Conservation (phyloP, 1,284 basidiomycete species). For the Psilocybe mexicana region DNA sequence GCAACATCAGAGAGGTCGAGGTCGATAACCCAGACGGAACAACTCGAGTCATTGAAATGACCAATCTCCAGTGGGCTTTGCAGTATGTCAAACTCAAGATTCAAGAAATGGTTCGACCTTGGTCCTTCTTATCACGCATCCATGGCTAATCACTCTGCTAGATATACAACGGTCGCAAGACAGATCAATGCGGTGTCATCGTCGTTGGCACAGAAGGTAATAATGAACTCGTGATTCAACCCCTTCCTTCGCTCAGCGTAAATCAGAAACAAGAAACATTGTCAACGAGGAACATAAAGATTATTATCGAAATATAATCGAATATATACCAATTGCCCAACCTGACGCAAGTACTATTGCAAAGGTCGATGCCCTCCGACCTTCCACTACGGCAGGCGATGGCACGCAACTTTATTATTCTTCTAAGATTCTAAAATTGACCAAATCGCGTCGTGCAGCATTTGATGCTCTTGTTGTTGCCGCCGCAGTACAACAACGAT, state of each 20-base stretch:
- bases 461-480: slow-evolving; percentile 87
- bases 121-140: neutral
- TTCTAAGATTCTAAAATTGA: neutral
- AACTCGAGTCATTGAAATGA: slow-evolving; percentile 54
- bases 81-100: slow-evolving; percentile 88
- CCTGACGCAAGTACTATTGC: slow-evolving; percentile 78
- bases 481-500: slow-evolving; percentile 71
- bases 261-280: slow-evolving; percentile 72
- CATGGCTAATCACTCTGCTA: slow-evolving; percentile 31
- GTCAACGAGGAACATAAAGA: slow-evolving; percentile 56
- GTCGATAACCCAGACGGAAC: slow-evolving; percentile 58
- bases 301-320: slow-evolving; percentile 76
- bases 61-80: slow-evolving; percentile 79
- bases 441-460: slow-evolving; percentile 45
- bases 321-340: slow-evolving; percentile 77
- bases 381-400: slow-evolving; percentile 66
- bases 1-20: slow-evolving; percentile 54
- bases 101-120: slow-evolving; percentile 74
- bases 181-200: slow-evolving; percentile 87
- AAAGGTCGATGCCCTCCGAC: slow-evolving; percentile 65
- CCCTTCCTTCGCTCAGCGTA: slow-evolving; percentile 6
- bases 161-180: slow-evolving; percentile 90
- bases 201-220: slow-evolving; percentile 80
- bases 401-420: slow-evolving; percentile 45
- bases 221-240: slow-evolving; percentile 12